phyloP scores from a whole-genome alignment of 2,329 filamentous ascomycete genomes.

The Verticillium longisporum region DNA sequence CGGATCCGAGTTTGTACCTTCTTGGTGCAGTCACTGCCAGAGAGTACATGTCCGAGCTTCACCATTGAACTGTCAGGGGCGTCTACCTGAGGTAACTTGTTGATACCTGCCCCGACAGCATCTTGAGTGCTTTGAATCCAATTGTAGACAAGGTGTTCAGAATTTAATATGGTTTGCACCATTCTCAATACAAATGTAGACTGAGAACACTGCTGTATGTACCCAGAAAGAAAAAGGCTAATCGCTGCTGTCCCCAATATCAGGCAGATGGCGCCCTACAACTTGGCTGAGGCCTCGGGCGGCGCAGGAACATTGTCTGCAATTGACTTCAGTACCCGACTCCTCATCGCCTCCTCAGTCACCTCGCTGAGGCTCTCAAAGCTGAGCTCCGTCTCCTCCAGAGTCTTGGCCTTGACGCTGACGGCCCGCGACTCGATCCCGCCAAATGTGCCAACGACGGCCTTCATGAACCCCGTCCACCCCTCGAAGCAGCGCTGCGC shows the following conservation, averaged over 20 bases:
- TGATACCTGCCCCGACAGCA: too few relatives aligned
- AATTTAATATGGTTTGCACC: too few relatives aligned
- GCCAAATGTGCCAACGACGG: slow-evolving; percentile 23
- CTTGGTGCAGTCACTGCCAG: neutral
- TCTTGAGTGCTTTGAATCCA: too few relatives aligned
- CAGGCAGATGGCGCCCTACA: slow-evolving; percentile 13
- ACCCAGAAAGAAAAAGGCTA: too few relatives aligned
- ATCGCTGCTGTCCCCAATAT: too few relatives aligned
- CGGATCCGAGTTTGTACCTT: neutral
- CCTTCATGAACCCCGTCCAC: slow-evolving; percentile 51
- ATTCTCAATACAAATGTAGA: too few relatives aligned
- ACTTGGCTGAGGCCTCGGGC: slow-evolving; percentile 19
- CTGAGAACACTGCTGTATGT: too few relatives aligned
- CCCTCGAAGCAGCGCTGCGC: slow-evolving; percentile 45
- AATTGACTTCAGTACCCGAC: slow-evolving; percentile 25
- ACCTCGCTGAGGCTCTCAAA: slow-evolving; percentile 35
- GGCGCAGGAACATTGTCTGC: slow-evolving; percentile 9
- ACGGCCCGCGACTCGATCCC: slow-evolving; percentile 33
- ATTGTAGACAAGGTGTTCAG: too few relatives aligned
- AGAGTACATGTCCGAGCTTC: neutral
- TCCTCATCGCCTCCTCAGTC: slow-evolving; percentile 33
- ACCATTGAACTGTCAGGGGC: too few relatives aligned
- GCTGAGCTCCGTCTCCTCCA: slow-evolving; percentile 39
- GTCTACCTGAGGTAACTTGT: too few relatives aligned
- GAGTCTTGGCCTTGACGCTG: slow-evolving; percentile 41